Evolutionary conservation across 768 basidiomycete genomes (phyloP).

Genomic region (Strobilomyces echinocephalus): DNA sequence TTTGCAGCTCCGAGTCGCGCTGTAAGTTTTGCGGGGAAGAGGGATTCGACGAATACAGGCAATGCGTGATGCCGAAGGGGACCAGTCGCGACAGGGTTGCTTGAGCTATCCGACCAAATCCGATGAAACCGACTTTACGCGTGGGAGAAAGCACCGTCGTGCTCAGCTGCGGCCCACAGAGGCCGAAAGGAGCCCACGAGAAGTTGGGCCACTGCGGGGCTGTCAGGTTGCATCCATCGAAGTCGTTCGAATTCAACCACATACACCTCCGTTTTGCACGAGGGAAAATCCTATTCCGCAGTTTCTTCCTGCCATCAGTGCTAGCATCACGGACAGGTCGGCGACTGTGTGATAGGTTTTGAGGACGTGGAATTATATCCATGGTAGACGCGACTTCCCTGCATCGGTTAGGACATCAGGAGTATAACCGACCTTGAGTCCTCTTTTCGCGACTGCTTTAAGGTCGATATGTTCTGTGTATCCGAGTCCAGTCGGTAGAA

Average conservation of each 20-base stretch:
- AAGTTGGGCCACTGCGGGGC: constrained; percentile 67
- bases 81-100: constrained; percentile 74
- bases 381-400: constrained; percentile 38
- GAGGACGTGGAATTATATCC: neutral
- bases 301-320: constrained; percentile 89
- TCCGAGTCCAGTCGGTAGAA: neutral
- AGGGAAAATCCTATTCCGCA: constrained; percentile 57
- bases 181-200: constrained; percentile 76
- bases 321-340: constrained; percentile 85
- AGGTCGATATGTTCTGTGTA: constrained; percentile 78
- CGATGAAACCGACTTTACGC: constrained; percentile 84
- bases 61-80: constrained; percentile 75
- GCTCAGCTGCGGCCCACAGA: constrained; percentile 82
- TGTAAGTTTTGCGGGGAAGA: constrained; percentile 40
- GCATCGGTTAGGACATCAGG: constrained; percentile 93
- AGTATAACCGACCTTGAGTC: constrained; percentile 80
- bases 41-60: constrained; percentile 63
- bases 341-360: constrained; percentile 57
- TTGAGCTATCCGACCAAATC: constrained; percentile 92
- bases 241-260: constrained; percentile 15
- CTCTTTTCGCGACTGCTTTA: constrained; percentile 49
- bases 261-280: constrained; percentile 66
- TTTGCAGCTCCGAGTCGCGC: constrained; percentile 37
- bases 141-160: constrained; percentile 42
- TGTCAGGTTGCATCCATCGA: neutral